phyloP scores from a whole-genome alignment of 331 rosid genomes.

The Stylosanthes scabra region DNA sequence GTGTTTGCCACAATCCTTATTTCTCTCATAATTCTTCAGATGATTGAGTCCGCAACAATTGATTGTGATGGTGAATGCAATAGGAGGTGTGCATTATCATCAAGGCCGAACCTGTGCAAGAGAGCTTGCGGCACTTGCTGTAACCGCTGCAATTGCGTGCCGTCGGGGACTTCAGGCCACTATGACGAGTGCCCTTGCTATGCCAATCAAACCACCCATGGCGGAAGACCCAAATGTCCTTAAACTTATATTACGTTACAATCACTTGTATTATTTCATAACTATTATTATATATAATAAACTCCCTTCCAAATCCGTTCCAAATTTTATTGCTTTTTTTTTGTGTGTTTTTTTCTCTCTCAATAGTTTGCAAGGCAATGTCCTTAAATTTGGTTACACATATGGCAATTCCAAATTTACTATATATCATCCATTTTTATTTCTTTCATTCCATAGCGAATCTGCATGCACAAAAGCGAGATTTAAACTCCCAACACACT shows the following conservation, averaged over 20 bases:
- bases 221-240: slow-evolving; percentile 69
- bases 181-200: slow-evolving; percentile 66
- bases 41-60: slow-evolving; percentile 27
- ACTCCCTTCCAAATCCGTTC: too few species aligned
- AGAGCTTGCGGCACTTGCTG: slow-evolving; percentile 75
- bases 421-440: too few species aligned
- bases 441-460: too few species aligned
- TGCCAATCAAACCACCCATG: slow-evolving; percentile 59
- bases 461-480: too few species aligned
- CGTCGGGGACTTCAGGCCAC: slow-evolving; percentile 62
- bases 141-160: slow-evolving; percentile 63
- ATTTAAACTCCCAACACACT: too few species aligned
- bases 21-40: slow-evolving; percentile 35
- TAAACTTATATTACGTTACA: slow-evolving; percentile 17
- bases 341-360: too few species aligned
- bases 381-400: too few species aligned
- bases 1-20: slow-evolving; percentile 33
- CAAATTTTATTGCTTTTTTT: too few species aligned
- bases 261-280: too few species aligned
- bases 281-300: too few species aligned
- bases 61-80: slow-evolving; percentile 52
- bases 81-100: slow-evolving; percentile 56
- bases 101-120: slow-evolving; percentile 57
- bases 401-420: too few species aligned
- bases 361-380: too few species aligned